phyloP scores from a whole-genome alignment of 306 rosid genomes.

The Heteromeles arbutifolia region DNA sequence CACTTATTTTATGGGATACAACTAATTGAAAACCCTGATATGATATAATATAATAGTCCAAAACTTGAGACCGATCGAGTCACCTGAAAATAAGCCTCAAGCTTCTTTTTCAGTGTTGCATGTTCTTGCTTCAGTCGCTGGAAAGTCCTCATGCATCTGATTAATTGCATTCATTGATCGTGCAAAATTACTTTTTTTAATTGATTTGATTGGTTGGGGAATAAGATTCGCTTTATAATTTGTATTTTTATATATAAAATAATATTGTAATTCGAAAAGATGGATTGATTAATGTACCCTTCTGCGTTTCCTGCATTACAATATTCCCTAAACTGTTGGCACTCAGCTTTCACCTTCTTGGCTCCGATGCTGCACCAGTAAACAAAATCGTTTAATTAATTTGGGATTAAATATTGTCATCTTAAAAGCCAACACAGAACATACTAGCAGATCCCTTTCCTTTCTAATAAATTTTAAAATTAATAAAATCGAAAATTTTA shows the following conservation, averaged over 20 bases:
- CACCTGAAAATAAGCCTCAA: constrained; percentile 93
- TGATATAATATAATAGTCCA: neutral
- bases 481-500: neutral
- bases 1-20: neutral
- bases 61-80: neutral
- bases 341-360: constrained; percentile 85
- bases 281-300: constrained; percentile 39
- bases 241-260: neutral
- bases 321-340: constrained; percentile 69
- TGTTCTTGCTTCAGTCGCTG: constrained; percentile 81
- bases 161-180: neutral
- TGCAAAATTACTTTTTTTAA: too few relatives aligned
- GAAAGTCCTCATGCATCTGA: constrained; percentile 73
- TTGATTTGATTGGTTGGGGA: neutral
- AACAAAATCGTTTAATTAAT: neutral
- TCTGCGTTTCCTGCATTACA: constrained; percentile 65
- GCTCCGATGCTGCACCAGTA: constrained; percentile 76
- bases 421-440: constrained; percentile 33
- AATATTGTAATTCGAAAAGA: neutral
- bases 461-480: neutral
- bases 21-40: neutral
- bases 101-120: constrained; percentile 65
- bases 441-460: constrained; percentile 20
- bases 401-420: constrained; percentile 20
- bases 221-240: neutral